Base-by-base conservation (phyloP, 2,329 filamentous ascomycete genomes). In the Aspergillus sp. region DNA sequence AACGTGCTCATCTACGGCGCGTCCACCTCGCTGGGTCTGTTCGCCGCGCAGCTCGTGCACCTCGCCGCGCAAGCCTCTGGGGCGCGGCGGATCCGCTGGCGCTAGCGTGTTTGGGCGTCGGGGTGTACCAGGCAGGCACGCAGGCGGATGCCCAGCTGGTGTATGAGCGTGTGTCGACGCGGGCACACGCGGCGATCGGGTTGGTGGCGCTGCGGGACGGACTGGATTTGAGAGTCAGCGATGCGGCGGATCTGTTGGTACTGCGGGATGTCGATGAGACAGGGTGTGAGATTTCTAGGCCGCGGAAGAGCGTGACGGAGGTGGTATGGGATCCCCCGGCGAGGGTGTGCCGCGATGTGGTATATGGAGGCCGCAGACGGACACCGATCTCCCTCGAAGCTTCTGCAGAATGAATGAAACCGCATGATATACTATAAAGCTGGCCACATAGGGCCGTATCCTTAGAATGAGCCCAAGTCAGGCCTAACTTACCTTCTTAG, bases 41-140 rank as follows among this genome's bases (percentile, higher is more conserved):
- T n/a, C n/a, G n/a, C n/a, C n/a, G n/a, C n/a, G n/a, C n/a, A n/a
- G n/a, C n/a, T n/a, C n/a, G n/a, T n/a, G n/a, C n/a, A n/a, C n/a
- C n/a, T n/a, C n/a, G n/a, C n/a, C n/a, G n/a, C n/a, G n/a, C n/a
- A n/a, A n/a, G n/a, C n/a, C n/a, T n/a, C n/a, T 82, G 86, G 62
- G 87, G 87, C 0, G 83, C 76, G 16, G 84, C 81, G 36, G 87
- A 89, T 70, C 87, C 87, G 1, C 65, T 90, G 45, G 75, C 76
- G 38, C 71, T 88, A 40, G 85, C 86, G 17, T 83, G 79, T 58
- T 71, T 85, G 48, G 82, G 83, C 1, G 83, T 88, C 0, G 86
- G 84, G 0, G 64, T 89, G 3, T 89, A 89, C 62, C 86, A 89
- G 55, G 81, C 82, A 1, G 86, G 86, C 0, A 87, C 83, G 1